Base-by-base conservation (phyloP, 2,329 filamentous ascomycete species). In the Rhynchosporium secalis region DNA sequence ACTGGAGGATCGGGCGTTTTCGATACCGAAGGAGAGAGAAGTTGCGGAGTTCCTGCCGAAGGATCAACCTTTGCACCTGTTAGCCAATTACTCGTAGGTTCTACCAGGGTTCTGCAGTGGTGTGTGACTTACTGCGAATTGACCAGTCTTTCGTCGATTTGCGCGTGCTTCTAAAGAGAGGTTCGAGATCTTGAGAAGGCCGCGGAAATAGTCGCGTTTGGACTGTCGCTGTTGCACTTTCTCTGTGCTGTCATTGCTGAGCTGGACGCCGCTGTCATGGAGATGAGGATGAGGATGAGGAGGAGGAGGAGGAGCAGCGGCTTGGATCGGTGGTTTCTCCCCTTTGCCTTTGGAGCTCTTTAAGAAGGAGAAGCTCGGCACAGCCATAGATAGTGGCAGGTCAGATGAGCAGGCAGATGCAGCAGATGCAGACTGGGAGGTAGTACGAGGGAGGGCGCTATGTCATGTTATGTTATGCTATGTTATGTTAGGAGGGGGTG, bases 131-230 rank as follows among this genome's bases (percentile, higher is more conserved):
- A 69, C 64, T 62, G 56, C 51, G 33, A 54, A 65, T 41, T 68
- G 66, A 54, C 52, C 62, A 58, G 63, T 65, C 31, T 58, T 68
- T 62, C 68, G 60, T 46, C 63, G 62, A 41, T 63, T 61, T 54
- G 63, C 49, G 62, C 61, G 65, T 1, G 63, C 62, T 40, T 66
- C 58, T 7, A 62, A 59, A 12, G 60, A 56, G 29, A 62, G 49
- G 45, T 63, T 69, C 36, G 69, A 64, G 62, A 68, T 71, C 62
- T 68, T 72, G 49, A 75, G 61, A 51, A 76, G 64, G 38, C 64
- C 71, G 12, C 71, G 71, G 60, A 75, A 69, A 66, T 73, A 74
- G 43, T 72, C 70, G 60, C 74, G 73, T 64, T 72, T 74, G 41
- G 72, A 74, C 20, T 68, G 67, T 60, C 67, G 71, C 46, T 66